Percentiles rank a stretch among this genome's conserved stretches.
These are phyloP conservation scores for Chernovozyma sophiae-reginae DNA, from an alignment of 1,139 yeast species.

Conservation along the genomic window DNA sequence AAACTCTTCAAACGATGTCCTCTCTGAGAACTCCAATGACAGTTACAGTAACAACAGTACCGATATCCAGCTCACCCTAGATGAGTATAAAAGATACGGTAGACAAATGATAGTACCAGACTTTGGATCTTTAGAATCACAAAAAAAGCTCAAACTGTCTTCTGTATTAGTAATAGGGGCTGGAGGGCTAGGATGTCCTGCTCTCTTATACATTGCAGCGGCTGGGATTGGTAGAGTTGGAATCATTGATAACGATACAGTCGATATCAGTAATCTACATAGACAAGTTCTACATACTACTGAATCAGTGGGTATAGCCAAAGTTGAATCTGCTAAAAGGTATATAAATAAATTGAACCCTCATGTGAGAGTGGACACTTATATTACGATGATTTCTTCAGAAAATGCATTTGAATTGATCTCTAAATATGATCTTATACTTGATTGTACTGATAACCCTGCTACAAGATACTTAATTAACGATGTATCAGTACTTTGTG, in stretches of 20 bases:
- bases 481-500: slow-evolving; percentile 71
- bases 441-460: slow-evolving; percentile 96
- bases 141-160: slow-evolving; percentile 52
- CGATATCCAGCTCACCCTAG: slow-evolving; percentile 28
- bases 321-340: slow-evolving; percentile 72
- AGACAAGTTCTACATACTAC: slow-evolving; percentile 82
- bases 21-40: background rate
- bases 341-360: slow-evolving; percentile 62
- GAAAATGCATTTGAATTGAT: slow-evolving; percentile 64
- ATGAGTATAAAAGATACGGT: slow-evolving; percentile 83
- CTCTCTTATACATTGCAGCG: slow-evolving; percentile 76
- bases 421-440: slow-evolving; percentile 61
- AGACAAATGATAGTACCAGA: slow-evolving; percentile 92
- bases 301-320: slow-evolving; percentile 59
- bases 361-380: slow-evolving; percentile 49
- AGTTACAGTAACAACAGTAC: background rate
- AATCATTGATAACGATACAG: slow-evolving; percentile 81
- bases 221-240: slow-evolving; percentile 88
- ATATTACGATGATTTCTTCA: slow-evolving; percentile 48
- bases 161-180: slow-evolving; percentile 84
- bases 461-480: slow-evolving; percentile 80
- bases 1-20: background rate
- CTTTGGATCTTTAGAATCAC: slow-evolving; percentile 55
- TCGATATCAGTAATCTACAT: slow-evolving; percentile 82
- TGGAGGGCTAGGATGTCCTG: slow-evolving; percentile 96